phyloP scores from a whole-genome alignment of 2,329 filamentous ascomycete genomes.

The Scedosporium aurantiacum region DNA sequence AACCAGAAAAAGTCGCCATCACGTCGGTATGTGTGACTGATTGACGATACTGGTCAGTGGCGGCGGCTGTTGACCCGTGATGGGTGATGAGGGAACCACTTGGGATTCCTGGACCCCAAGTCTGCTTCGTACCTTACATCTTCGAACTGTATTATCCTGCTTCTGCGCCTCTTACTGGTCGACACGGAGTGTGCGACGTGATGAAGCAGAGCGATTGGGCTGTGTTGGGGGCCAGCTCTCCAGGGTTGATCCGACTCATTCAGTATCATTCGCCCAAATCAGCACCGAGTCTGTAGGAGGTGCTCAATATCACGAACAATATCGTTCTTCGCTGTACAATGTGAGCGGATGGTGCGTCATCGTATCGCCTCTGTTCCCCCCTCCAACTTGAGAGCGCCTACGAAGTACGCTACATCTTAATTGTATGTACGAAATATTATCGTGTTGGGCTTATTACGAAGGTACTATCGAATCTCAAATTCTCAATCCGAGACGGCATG shows the following conservation, averaged over 20 bases:
- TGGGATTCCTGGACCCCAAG: not conserved
- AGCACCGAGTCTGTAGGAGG: not conserved
- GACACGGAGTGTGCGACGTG: slow-evolving; percentile 1
- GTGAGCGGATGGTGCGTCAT: not conserved
- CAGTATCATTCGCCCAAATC: not conserved
- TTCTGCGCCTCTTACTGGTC: not conserved
- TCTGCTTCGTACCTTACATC: not conserved
- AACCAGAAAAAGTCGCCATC: not conserved
- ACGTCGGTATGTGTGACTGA: not conserved
- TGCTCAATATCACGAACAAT: not conserved
- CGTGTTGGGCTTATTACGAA: not conserved
- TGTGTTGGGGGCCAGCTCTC: not conserved
- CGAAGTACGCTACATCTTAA: too few species aligned
- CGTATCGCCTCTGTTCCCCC: not conserved
- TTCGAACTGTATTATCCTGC: not conserved
- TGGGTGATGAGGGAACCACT: not conserved
- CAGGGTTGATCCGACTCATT: not conserved
- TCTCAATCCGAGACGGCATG: not conserved
- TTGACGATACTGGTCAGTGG: not conserved
- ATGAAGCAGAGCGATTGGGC: not conserved
- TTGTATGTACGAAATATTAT: too few species aligned
- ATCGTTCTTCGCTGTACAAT: not conserved
- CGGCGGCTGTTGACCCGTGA: not conserved
- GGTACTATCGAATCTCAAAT: not conserved
- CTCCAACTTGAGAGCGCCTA: too few species aligned